Percentiles rank a stretch among this genome's conserved stretches.
Evolutionary conservation across 2,329 filamentous ascomycete species (phyloP).

Genomic region (Venturia oleaginea): DNA sequence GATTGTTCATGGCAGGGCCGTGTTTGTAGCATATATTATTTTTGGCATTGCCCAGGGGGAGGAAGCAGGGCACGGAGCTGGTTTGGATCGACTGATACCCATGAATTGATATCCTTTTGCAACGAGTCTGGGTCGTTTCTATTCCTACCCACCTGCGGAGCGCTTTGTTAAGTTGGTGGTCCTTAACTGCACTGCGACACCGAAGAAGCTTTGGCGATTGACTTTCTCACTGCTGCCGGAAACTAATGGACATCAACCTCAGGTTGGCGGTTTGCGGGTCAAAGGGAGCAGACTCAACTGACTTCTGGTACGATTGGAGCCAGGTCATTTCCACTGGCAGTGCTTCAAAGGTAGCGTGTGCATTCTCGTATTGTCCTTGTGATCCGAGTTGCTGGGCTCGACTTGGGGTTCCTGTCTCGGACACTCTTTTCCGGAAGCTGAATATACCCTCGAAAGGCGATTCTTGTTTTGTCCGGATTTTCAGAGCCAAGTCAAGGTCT

Average conservation of each 20-base stretch:
- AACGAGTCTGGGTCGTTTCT: no score
- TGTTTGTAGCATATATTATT: not conserved
- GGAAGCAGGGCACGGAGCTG: not conserved
- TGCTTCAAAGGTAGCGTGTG: no score
- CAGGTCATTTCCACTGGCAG: no score
- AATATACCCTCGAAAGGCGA: not conserved
- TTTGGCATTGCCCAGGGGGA: not conserved
- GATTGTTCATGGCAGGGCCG: not conserved
- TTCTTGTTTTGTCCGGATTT: not conserved
- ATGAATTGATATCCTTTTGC: not conserved
- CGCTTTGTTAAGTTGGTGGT: not conserved
- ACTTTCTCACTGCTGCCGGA: no score
- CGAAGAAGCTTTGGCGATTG: no score
- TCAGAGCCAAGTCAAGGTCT: not conserved
- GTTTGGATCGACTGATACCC: not conserved
- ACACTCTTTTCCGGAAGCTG: not conserved
- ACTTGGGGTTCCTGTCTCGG: not conserved
- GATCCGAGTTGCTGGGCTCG: not conserved
- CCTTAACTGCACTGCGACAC: no score
- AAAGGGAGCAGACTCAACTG: no score
- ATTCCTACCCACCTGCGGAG: no score
- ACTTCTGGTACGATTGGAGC: no score
- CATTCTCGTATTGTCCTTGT: no score
- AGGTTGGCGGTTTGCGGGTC: no score
- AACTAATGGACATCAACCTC: no score